phyloP scores from a whole-genome alignment of 2,329 filamentous ascomycete genomes.

The Fusarium globosum region DNA sequence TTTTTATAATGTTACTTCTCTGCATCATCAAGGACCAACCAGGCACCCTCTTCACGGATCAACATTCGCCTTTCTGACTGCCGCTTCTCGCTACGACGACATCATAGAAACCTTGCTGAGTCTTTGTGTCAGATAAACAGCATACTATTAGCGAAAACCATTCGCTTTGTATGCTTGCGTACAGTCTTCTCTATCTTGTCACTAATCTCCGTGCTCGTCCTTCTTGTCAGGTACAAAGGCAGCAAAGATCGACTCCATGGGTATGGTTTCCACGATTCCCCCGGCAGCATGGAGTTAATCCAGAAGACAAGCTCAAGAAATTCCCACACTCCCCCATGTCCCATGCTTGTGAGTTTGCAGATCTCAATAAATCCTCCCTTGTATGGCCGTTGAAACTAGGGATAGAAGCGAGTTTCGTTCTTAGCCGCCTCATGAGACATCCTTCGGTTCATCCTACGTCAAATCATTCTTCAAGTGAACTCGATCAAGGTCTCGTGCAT shows the following conservation, averaged over 20 bases:
- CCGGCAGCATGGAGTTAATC: background rate
- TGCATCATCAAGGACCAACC: slow-evolving; percentile 20
- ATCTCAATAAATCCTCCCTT: slow-evolving; percentile 39
- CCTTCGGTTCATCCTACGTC: background rate
- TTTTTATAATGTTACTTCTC: slow-evolving; percentile 10
- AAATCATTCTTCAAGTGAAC: slow-evolving; percentile 7
- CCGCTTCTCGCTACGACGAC: slow-evolving; percentile 1
- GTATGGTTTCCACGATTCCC: slow-evolving; percentile 3
- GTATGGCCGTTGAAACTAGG: slow-evolving; percentile 19
- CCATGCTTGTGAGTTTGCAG: slow-evolving; percentile 23
- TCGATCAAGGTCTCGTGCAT: background rate
- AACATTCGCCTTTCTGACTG: background rate
- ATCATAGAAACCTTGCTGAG: background rate
- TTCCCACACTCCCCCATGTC: background rate
- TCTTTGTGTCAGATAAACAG: slow-evolving; percentile 17
- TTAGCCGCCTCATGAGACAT: slow-evolving; percentile 18
- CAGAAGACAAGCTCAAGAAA: slow-evolving; percentile 8
- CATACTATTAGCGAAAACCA: background rate
- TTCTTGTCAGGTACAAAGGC: slow-evolving; percentile 9
- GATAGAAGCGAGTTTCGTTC: slow-evolving; percentile 9
- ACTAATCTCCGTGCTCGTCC: slow-evolving; percentile 34
- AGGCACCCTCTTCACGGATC: background rate
- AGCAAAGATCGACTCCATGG: slow-evolving; percentile 20
- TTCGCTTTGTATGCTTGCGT: slow-evolving; percentile 6
- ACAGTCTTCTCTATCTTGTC: slow-evolving; percentile 20